Base-by-base conservation (phyloP, 257 asterid species). In the Rhazya stricta region DNA sequence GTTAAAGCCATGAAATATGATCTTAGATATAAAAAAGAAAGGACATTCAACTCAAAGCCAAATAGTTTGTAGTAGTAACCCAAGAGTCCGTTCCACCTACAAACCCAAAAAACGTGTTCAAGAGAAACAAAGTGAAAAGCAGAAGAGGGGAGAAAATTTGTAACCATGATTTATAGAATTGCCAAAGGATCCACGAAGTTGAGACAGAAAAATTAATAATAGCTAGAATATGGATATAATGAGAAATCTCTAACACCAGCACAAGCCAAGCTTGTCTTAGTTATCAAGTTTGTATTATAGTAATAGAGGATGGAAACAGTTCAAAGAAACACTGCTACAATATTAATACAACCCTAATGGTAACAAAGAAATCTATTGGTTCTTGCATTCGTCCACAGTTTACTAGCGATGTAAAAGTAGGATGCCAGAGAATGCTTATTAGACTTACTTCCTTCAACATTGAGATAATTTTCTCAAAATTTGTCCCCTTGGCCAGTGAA, bases 381-480 rank as follows among this genome's bases (percentile, higher is more conserved):
- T 6, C 23, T 67, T 12, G 36, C 19, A 57, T 32, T 57, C 39
- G 10, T 8, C n/a, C 12, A 29, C 37, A 63, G 16, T 2, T 18
- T 23, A 34, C n/a, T 13, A 34, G n/a, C 15, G 36, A 63, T 36
- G n/a, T 50, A 43, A 60, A 23, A 39, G 43, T 46, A 63, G 45
- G 19, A 34, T 9, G 12, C 56, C 39, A 65, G 42, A 21, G 42
- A 37, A 65, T 66, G 71, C 43, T 66, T 39, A 43, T 48, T 19
- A 66, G 56, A 74, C 91, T 88, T 89, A 91, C 98, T 37, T 91
- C 91, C 81, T 84, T 86, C 93, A 93, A 82, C 98, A 93, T 93
- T 48, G 85, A 80, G 30, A 93, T 83, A 79, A 93, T 89, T 74
- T 80, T 88, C 37, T 87, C 87, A 5, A 93, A 91, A 80, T 87